A percentile compares a stretch with the other conserved stretches of the same genome.
These are phyloP conservation scores for Xylaria sp. DNA, from an alignment of 2,329 filamentous ascomycete species.

Conservation along the genomic window DNA sequence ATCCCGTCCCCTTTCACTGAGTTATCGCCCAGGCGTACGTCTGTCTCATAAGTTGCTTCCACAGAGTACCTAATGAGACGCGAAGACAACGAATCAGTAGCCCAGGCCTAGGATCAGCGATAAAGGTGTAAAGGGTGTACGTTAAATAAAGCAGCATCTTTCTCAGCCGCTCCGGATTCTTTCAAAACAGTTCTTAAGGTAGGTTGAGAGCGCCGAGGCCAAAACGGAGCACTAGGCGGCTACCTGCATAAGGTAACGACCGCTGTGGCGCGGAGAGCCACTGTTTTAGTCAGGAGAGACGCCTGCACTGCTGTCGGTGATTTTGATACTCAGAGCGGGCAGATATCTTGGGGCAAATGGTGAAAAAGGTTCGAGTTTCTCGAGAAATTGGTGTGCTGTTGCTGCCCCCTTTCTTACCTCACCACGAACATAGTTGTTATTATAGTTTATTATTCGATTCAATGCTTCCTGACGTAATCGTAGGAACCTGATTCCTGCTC, in stretches of 20 bases:
- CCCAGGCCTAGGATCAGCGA: not conserved
- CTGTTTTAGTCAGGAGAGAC: not conserved
- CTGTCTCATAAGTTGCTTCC: constrained; percentile 1
- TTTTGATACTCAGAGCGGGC: no score
- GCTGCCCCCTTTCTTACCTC: no score
- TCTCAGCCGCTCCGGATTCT: constrained; percentile 5
- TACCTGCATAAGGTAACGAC: no score
- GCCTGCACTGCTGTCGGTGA: not conserved
- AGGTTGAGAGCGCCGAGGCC: constrained; percentile 3
- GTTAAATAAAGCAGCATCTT: not conserved
- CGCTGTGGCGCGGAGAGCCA: not conserved
- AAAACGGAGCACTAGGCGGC: not conserved
- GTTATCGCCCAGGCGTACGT: not conserved
- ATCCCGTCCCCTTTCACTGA: not conserved
- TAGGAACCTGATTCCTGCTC: no score
- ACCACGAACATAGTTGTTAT: no score
- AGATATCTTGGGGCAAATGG: no score
- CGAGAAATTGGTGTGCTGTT: no score
- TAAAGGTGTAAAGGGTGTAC: constrained; percentile 2
- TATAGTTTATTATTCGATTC: no score
- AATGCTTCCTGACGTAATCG: no score
- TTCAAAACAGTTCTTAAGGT: not conserved
- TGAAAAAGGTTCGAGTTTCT: no score
- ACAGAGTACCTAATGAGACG: not conserved
- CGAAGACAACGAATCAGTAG: not conserved